These are phyloP conservation scores for Hirsutella rhossiliensis DNA, from an alignment of 2,329 filamentous ascomycete genomes.

Conservation along the genomic window DNA sequence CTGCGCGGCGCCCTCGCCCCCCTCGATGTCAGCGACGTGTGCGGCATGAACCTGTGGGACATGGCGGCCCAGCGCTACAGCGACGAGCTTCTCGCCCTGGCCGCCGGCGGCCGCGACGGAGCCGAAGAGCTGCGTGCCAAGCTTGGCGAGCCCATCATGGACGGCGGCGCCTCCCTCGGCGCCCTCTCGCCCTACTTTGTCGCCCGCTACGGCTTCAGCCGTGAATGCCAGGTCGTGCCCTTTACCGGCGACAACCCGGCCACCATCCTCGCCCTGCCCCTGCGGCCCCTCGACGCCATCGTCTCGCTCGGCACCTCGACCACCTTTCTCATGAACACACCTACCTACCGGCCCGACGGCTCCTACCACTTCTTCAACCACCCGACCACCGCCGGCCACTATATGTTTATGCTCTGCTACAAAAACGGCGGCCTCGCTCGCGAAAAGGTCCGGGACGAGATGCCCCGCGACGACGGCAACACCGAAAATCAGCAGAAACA, in stretches of 20 bases:
- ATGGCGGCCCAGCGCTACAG: constrained; percentile 64
- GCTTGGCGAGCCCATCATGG: constrained; percentile 66
- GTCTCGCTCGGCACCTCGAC: constrained; percentile 91
- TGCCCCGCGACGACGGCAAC: constrained; percentile 41
- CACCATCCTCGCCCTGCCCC: constrained; percentile 82
- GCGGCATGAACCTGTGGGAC: constrained; percentile 95
- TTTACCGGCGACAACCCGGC: constrained; percentile 96
- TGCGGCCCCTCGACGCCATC: constrained; percentile 82
- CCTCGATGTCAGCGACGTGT: constrained; percentile 88
- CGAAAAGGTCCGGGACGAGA: constrained; percentile 73
- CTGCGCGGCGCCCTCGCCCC: constrained; percentile 78
- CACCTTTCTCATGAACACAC: constrained; percentile 94
- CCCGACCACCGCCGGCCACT: constrained; percentile 76
- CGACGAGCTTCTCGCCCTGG: constrained; percentile 60
- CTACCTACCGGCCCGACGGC: constrained; percentile 79
- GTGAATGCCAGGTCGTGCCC: constrained; percentile 64
- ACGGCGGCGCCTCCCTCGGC: constrained; percentile 72
- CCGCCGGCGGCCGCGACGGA: constrained; percentile 47
- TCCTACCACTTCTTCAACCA: constrained; percentile 98
- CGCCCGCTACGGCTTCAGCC: constrained; percentile 62
- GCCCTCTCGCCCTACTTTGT: constrained; percentile 69
- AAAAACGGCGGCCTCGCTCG: constrained; percentile 94
- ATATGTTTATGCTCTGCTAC: constrained; percentile 99
- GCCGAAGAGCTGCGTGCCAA: constrained; percentile 56
- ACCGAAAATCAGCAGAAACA: constrained; percentile 18